Conservation (phyloP, 192 early-diverging fungal genomes). For the Linnemannia hyalina region DNA sequence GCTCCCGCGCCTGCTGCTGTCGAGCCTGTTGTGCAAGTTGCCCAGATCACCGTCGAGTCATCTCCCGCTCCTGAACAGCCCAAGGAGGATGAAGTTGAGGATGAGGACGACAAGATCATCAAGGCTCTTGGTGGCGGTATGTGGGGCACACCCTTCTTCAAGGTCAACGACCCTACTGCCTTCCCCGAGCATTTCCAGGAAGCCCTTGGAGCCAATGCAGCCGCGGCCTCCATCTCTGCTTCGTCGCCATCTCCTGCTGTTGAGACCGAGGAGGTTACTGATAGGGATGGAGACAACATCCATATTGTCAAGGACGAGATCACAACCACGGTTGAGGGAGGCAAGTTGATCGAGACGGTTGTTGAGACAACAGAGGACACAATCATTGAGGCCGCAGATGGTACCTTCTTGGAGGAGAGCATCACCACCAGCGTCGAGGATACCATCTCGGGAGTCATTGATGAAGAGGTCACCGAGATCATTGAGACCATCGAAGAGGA, state of each 20-base stretch:
- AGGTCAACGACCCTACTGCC: slow-evolving; percentile 29
- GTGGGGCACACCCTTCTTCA: slow-evolving; percentile 47
- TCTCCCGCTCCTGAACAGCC: neutral
- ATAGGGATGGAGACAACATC: neutral
- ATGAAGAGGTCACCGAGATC: slow-evolving; percentile 23
- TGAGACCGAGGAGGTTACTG: neutral
- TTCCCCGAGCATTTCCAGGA: slow-evolving; percentile 33
- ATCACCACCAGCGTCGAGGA: slow-evolving; percentile 25
- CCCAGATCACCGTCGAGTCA: neutral
- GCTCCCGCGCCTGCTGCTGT: neutral
- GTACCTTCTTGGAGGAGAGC: slow-evolving; percentile 30
- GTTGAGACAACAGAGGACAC: slow-evolving; percentile 32
- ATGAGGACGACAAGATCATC: slow-evolving; percentile 48
- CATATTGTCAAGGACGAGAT: slow-evolving; percentile 20
- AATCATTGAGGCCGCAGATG: slow-evolving; percentile 18
- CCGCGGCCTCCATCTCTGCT: neutral
- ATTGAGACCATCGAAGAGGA: slow-evolving; percentile 32
- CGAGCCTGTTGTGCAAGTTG: neutral
- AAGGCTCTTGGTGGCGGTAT: slow-evolving; percentile 24
- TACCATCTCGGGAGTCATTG: slow-evolving; percentile 14
- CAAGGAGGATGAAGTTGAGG: slow-evolving; percentile 17
- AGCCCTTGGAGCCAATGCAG: neutral
- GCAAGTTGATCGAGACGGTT: slow-evolving; percentile 24
- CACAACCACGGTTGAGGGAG: neutral
- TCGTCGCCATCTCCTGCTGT: neutral